Evolutionary conservation across 73 alveolate species (phyloP).

Genomic region (Symbiodinium natans): DNA sequence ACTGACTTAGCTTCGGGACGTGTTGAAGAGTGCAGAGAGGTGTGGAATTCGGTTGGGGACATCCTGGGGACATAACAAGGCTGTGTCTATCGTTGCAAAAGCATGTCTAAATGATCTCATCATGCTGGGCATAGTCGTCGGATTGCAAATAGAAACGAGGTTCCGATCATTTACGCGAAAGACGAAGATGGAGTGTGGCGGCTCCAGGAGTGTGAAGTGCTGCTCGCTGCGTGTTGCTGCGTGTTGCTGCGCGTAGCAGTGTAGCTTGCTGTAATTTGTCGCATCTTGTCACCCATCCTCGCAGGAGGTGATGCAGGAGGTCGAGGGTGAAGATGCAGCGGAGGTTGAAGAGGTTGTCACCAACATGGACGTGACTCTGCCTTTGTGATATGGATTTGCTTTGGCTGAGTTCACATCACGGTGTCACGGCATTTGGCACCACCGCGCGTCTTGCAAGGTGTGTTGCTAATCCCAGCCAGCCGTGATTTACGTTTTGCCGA

Average conservation of each 20-base stretch:
- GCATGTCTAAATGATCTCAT: too few species aligned
- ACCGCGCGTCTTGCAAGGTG: neutral
- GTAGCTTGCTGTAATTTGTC: too few species aligned
- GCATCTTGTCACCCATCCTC: neutral
- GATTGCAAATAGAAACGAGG: too few species aligned
- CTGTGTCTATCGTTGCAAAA: too few species aligned
- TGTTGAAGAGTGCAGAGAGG: too few species aligned
- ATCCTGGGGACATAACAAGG: too few species aligned
- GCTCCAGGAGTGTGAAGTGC: slow-evolving; percentile 43
- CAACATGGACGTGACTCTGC: neutral
- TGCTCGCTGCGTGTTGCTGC: too few species aligned
- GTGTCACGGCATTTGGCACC: neutral
- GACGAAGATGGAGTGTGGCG: slow-evolving; percentile 66
- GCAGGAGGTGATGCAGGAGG: neutral
- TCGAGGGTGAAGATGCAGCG: slow-evolving; percentile 31
- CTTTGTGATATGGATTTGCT: neutral
- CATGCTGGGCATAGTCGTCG: too few species aligned
- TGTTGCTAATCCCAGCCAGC: neutral
- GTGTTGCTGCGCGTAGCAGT: too few species aligned
- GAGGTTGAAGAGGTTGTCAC: neutral
- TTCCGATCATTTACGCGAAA: slow-evolving; percentile 31
- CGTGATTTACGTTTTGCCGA: neutral
- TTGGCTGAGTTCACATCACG: neutral
- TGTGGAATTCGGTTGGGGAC: too few species aligned
- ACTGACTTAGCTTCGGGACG: too few species aligned